Conservation (phyloP, 805 yeast genomes). For the Ogataea zsoltii region DNA sequence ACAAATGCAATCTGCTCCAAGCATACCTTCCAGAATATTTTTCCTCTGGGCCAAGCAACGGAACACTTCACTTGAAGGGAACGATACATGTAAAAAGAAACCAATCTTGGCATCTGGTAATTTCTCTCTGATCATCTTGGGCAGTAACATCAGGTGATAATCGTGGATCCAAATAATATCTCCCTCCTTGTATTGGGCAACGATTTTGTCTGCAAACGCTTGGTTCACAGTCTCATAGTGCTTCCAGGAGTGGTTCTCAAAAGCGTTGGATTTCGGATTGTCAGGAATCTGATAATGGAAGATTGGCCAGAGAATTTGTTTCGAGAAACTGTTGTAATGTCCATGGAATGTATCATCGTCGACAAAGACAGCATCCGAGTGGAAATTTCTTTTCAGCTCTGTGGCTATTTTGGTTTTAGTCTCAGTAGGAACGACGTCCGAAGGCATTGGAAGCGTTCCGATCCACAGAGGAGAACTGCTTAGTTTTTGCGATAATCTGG, state of each 20-base stretch:
- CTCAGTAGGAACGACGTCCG: slow-evolving; percentile 68
- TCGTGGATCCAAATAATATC: slow-evolving; percentile 93
- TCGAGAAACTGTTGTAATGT: slow-evolving; percentile 88
- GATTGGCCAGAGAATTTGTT: slow-evolving; percentile 96
- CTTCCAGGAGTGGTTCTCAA: slow-evolving; percentile 94
- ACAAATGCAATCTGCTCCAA: slow-evolving; percentile 85
- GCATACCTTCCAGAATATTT: slow-evolving; percentile 71
- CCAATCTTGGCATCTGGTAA: slow-evolving; percentile 88
- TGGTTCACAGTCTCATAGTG: slow-evolving; percentile 77
- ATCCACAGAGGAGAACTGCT: slow-evolving; percentile 63
- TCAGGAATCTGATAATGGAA: slow-evolving; percentile 93
- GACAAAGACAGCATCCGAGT: slow-evolving; percentile 67
- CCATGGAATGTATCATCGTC: slow-evolving; percentile 84
- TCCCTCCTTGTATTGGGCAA: slow-evolving; percentile 64
- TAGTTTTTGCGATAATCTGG: slow-evolving; percentile 41
- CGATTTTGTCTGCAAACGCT: slow-evolving; percentile 73
- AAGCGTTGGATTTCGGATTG: slow-evolving; percentile 88
- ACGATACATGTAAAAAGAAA: slow-evolving; percentile 88
- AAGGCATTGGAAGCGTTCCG: slow-evolving; percentile 91
- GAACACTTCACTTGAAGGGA: slow-evolving; percentile 94
- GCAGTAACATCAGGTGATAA: slow-evolving; percentile 85
- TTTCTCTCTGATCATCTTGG: slow-evolving; percentile 73
- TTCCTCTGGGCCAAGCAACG: slow-evolving; percentile 89
- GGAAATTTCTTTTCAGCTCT: slow-evolving; percentile 47
- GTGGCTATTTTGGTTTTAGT: slow-evolving; percentile 55